These are phyloP conservation scores for Candida corydali DNA, from an alignment of 805 yeast species.

Conservation along the genomic window DNA sequence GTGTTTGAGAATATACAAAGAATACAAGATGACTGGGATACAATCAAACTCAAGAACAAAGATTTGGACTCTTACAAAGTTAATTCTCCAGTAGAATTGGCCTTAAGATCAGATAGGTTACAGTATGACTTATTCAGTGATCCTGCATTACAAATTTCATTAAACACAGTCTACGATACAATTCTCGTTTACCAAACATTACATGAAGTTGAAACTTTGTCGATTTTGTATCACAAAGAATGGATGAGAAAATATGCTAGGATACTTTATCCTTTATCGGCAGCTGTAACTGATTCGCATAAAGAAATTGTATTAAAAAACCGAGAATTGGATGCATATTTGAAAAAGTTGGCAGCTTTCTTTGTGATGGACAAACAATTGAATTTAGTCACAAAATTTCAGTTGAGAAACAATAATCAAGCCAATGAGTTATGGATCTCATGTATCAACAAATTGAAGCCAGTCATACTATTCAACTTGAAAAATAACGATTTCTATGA, in stretches of 20 bases:
- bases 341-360: constrained; percentile 68
- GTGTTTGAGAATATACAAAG: constrained; percentile 50
- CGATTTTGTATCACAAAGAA: constrained; percentile 64
- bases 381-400: constrained; percentile 57
- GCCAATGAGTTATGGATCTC: constrained; percentile 76
- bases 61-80: constrained; percentile 54
- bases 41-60: constrained; percentile 37
- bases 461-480: constrained; percentile 49
- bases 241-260: constrained; percentile 67
- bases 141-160: constrained; percentile 38
- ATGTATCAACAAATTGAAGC: constrained; percentile 53
- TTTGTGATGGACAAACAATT: constrained; percentile 71
- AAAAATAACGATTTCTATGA: constrained; percentile 32
- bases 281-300: constrained; percentile 24
- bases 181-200: constrained; percentile 76
- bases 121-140: constrained; percentile 49
- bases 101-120: constrained; percentile 58
- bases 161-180: constrained; percentile 79
- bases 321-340: constrained; percentile 46
- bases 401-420: constrained; percentile 58
- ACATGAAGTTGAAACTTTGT: constrained; percentile 58
- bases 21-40: constrained; percentile 60
- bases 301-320: constrained; percentile 8
- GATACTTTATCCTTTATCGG: constrained; percentile 60
- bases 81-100: constrained; percentile 81